phyloP scores from a whole-genome alignment of 23 red algal species.

The Agarophyton chilense region DNA sequence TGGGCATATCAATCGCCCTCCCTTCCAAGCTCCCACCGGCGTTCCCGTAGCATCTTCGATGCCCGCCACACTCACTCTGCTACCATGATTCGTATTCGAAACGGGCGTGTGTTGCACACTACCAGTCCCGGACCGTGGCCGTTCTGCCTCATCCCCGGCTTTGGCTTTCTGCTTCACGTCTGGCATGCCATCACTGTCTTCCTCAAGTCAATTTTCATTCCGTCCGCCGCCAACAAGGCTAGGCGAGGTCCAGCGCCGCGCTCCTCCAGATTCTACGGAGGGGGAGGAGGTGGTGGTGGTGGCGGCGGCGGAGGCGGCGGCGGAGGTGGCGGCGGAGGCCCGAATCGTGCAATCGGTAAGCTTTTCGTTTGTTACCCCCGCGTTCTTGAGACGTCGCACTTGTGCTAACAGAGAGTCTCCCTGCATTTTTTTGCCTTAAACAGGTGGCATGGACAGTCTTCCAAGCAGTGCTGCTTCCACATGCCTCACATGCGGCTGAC shows the following conservation, averaged over 20 bases:
- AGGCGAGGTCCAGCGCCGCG: neutral
- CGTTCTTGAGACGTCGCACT: neutral
- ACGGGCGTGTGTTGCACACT: conserved; percentile 57
- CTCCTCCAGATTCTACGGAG: conserved; percentile 55
- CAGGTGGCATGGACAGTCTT: conserved; percentile 62
- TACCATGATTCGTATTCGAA: conserved; percentile 51
- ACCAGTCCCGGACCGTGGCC: conserved; percentile 57
- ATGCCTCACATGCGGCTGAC: conserved; percentile 37
- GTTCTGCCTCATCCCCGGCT: conserved; percentile 70
- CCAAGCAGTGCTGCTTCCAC: conserved; percentile 63
- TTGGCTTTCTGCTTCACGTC: conserved; percentile 21
- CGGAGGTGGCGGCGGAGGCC: conserved; percentile 34
- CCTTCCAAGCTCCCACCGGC: no score
- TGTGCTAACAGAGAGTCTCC: neutral
- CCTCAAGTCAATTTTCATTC: conserved; percentile 51
- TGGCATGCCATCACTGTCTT: conserved; percentile 42
- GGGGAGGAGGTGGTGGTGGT: conserved; percentile 62
- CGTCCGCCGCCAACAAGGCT: conserved; percentile 15
- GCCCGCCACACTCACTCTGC: no score
- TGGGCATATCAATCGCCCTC: neutral
- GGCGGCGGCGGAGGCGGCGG: conserved; percentile 67
- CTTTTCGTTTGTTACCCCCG: neutral
- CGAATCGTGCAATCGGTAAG: conserved; percentile 16
- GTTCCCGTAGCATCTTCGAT: no score
- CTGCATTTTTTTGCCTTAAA: neutral